Evolutionary conservation across 345 rosid species (phyloP), one percentile per base, ranked within the genome.

Genomic region (Sapria himalayana): DNA sequence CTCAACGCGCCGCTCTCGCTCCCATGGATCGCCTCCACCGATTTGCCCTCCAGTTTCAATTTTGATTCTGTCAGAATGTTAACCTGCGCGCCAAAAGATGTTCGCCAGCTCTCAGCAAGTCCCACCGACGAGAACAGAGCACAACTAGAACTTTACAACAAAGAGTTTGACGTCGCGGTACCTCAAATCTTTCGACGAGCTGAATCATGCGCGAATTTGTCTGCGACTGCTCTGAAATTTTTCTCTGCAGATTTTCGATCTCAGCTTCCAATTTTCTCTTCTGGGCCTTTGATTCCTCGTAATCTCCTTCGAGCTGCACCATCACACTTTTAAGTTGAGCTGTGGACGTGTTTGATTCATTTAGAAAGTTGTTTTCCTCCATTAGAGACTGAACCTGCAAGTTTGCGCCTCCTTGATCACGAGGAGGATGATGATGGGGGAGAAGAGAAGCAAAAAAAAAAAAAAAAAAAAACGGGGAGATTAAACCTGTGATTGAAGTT

Each of bases 401-500:
- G 39, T 61, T 19, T 46, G 37, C 15, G 35, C 33, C 11, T 36
- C 19, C 6, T 43, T 1, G 8, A 17, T 8, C 49, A 12, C 45
- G 39, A 39, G 21, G 31, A 29, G 25, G 15, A 36, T 25, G 2
- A 35, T 16, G 37, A 9, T 27, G 15, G 11, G 4, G 37, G 7
- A 9, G 11, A 13, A 8, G 42, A 9, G 43, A 35, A 33, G 12
- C 19, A 18, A 13, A 39, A 50, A 36, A 34, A 38, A 34, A 16
- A 20, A 5, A 45, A 29, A 9, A 35, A 29, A 2, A 51, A 56
- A 46, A 39, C 43, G 51, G 13, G 18, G 35, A 13, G 13, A 18
- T 7, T 65, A 39, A 64, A 91, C 99, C 94, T 84, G 85, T 54
- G 76, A 67, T 41, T 77, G 76, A 15, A 78, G 66, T 48, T 62